Conservation (phyloP, 768 basidiomycete genomes). For the Porphyrellus cyaneotinctus region DNA sequence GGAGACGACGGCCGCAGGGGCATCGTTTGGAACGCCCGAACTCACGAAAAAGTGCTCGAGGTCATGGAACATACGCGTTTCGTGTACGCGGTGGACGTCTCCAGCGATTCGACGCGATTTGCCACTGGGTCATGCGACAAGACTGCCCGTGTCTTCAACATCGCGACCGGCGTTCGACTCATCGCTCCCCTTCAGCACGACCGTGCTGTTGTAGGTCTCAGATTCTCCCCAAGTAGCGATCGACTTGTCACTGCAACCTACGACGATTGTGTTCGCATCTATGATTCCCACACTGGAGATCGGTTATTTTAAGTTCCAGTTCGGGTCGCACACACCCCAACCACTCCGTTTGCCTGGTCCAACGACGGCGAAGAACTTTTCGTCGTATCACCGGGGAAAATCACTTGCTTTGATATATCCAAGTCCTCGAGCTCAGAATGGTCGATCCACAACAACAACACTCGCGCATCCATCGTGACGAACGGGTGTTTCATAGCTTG, state of each 20-base stretch:
- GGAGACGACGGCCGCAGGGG: neutral
- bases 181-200: neutral
- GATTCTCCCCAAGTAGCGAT: neutral
- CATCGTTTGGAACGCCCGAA: neutral
- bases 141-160: neutral
- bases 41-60: neutral
- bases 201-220: neutral
- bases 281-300: neutral
- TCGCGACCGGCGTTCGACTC: neutral
- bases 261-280: neutral
- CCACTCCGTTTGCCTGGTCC: constrained; percentile 1
- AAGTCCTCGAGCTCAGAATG: neutral
- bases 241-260: neutral
- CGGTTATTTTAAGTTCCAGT: neutral
- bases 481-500: neutral
- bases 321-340: neutral
- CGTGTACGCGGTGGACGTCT: neutral
- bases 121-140: neutral
- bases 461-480: neutral
- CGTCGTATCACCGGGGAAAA: neutral
- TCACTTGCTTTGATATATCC: neutral
- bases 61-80: neutral
- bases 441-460: neutral
- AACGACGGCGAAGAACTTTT: neutral
- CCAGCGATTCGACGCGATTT: neutral